Percentiles rank a stretch among this genome's conserved stretches.
Evolutionary conservation across 306 rosid species (phyloP).

Genomic region (Gleditsia sinensis): DNA sequence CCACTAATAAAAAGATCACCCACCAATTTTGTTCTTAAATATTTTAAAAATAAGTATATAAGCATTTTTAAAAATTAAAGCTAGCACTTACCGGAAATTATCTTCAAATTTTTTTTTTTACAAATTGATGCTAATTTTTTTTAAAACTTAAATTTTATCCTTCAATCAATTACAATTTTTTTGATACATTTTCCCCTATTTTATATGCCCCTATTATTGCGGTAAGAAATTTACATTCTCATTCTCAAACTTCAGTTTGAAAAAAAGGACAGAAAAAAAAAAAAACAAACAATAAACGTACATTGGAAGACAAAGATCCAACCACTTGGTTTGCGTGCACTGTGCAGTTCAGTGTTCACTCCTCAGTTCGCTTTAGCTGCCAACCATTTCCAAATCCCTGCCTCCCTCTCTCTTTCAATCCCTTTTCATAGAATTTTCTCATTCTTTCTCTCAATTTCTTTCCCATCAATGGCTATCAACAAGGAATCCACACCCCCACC

Average conservation of each 20-base stretch:
- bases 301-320: constrained; percentile 40
- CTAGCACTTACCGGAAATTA: no score
- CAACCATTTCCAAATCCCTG: neutral
- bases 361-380: neutral
- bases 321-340: constrained; percentile 49
- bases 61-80: no score
- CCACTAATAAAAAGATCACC: no score
- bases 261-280: constrained; percentile 23
- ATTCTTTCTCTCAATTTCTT: constrained; percentile 2
- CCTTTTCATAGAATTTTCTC: no score
- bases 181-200: no score
- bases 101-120: no score
- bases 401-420: no score
- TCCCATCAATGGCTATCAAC: constrained; percentile 69
- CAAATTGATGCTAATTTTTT: no score
- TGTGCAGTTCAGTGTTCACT: constrained; percentile 33
- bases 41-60: no score
- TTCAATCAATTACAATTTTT: no score
- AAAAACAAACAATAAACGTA: constrained; percentile 15
- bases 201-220: neutral
- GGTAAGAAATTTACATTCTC: neutral
- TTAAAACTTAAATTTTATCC: no score
- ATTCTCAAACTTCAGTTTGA: constrained; percentile 10
- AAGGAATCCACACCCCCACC: constrained; percentile 85
- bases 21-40: no score